A percentile compares a stretch with the other conserved stretches of the same genome.
phyloP scores from a whole-genome alignment of 2,329 filamentous ascomycete genomes.

The Rhexocercosporidium sp. region DNA sequence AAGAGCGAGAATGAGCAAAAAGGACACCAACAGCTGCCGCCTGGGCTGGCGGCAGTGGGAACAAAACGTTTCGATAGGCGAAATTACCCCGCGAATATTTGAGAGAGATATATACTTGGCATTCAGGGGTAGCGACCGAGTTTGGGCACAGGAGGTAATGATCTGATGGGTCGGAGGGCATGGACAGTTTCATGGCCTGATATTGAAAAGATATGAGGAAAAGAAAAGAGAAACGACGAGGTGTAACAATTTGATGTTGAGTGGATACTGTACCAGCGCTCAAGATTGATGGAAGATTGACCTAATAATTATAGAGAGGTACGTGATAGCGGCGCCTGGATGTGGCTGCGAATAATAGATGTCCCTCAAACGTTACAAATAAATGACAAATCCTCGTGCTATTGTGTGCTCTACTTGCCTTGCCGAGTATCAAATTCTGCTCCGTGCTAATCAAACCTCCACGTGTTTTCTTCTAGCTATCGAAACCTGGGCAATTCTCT shows the following conservation, averaged over 20 bases:
- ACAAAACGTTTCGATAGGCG: neutral
- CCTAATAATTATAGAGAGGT: too few relatives aligned
- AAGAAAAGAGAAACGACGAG: too few relatives aligned
- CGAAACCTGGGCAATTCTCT: conserved; percentile 60
- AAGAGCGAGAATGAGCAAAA: neutral
- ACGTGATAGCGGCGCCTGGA: too few relatives aligned
- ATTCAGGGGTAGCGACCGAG: neutral
- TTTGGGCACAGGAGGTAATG: neutral
- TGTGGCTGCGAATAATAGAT: too few relatives aligned
- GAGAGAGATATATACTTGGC: conserved; percentile 7
- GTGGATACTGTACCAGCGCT: too few relatives aligned
- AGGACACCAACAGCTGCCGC: neutral
- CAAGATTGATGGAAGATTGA: too few relatives aligned
- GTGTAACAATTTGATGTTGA: too few relatives aligned
- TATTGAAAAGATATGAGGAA: too few relatives aligned
- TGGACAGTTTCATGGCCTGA: neutral
- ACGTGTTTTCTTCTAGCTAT: conserved; percentile 34
- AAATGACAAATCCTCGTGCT: too few relatives aligned
- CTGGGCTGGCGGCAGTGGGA: neutral
- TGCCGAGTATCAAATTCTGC: neutral
- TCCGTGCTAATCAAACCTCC: neutral
- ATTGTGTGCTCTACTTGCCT: too few relatives aligned
- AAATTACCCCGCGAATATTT: neutral
- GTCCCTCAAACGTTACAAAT: too few relatives aligned
- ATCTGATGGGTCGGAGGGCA: neutral